A percentile compares a stretch with the other conserved stretches of the same genome.
phyloP scores from a whole-genome alignment of 495 filamentous ascomycete species.

The Podospora australis region DNA sequence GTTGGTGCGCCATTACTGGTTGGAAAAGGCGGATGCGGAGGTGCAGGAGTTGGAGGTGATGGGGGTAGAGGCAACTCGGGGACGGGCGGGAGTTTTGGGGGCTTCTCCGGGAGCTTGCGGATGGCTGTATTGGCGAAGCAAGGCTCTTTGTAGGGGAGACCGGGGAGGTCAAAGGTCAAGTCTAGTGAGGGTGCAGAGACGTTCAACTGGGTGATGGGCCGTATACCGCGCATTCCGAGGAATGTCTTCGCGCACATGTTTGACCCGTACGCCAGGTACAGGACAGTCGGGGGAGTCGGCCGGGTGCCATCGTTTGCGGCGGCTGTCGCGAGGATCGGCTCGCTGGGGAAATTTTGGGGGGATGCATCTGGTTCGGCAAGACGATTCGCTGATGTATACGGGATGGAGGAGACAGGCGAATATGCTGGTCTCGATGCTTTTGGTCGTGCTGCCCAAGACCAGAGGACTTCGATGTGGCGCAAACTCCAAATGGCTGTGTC shows the following conservation, averaged over 20 bases:
- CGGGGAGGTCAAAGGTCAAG: constrained; percentile 79
- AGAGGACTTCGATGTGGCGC: constrained; percentile 12
- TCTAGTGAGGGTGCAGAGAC: constrained; percentile 71
- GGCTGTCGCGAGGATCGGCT: constrained; percentile 16
- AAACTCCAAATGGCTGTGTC: constrained; percentile 14
- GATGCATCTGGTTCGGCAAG: constrained; percentile 26
- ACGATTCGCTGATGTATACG: constrained; percentile 15
- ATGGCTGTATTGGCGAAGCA: constrained; percentile 80
- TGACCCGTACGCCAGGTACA: constrained; percentile 94
- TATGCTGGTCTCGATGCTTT: constrained; percentile 6
- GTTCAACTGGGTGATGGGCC: constrained; percentile 67
- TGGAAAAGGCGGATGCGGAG: constrained; percentile 11
- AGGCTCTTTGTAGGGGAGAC: constrained; percentile 80
- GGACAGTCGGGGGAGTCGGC: constrained; percentile 52
- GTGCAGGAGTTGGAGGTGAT: constrained; percentile 16
- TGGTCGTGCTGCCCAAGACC: constrained; percentile 7
- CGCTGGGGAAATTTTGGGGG: constrained; percentile 18
- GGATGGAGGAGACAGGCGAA: constrained; percentile 20
- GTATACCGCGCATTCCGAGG: constrained; percentile 65
- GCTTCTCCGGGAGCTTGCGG: constrained; percentile 38
- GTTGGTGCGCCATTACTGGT: constrained; percentile 34
- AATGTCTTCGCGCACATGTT: constrained; percentile 77
- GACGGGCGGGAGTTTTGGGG: constrained; percentile 22
- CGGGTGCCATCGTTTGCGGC: constrained; percentile 6
- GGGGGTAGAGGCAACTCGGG: constrained; percentile 23